phyloP scores from a whole-genome alignment of 1,284 basidiomycete species.

The Sanguinoderma infundibulare region DNA sequence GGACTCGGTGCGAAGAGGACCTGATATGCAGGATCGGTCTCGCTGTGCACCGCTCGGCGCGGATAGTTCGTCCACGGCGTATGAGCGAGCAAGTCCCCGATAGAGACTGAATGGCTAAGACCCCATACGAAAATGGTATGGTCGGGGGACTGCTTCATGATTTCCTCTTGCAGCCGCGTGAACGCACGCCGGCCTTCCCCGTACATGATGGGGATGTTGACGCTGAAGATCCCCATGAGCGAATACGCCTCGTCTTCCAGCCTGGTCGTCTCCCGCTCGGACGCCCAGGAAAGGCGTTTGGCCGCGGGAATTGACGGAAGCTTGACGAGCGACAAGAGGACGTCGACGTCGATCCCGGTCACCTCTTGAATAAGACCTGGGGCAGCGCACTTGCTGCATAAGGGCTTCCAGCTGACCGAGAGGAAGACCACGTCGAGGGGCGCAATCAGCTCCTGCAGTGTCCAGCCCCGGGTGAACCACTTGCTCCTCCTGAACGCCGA shows the following conservation, averaged over 20 bases:
- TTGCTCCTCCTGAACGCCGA: constrained; percentile 3
- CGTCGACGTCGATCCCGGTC: constrained; percentile 9
- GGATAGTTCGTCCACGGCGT: constrained; percentile 12
- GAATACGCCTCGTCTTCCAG: constrained; percentile 16
- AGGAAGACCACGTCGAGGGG: constrained; percentile 9
- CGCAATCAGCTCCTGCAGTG: constrained; percentile 11
- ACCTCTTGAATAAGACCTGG: constrained; percentile 3
- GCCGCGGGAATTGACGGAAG: constrained; percentile 5
- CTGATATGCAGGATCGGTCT: constrained; percentile 2
- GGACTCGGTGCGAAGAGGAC: constrained; percentile 4
- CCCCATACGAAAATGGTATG: constrained; percentile 11
- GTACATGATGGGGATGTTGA: constrained; percentile 12
- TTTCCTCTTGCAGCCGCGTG: constrained; percentile 8
- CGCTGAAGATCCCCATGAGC: constrained; percentile 11
- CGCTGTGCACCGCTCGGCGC: constrained; percentile 4
- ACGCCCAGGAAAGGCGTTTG: constrained; percentile 9
- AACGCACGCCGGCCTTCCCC: constrained; percentile 9
- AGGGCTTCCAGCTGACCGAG: constrained; percentile 5
- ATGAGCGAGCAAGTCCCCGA: constrained; percentile 1
- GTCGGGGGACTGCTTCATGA: constrained; percentile 13
- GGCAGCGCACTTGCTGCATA: constrained; percentile 7
- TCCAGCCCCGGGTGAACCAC: constrained; percentile 11
- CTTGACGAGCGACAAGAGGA: constrained; percentile 5
- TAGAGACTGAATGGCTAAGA: constrained; percentile 6
- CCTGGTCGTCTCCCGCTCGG: constrained; percentile 4